Evolutionary conservation across 306 rosid genomes (phyloP), one percentile per base, ranked within the genome.

Genomic region (Purshia tridentata): DNA sequence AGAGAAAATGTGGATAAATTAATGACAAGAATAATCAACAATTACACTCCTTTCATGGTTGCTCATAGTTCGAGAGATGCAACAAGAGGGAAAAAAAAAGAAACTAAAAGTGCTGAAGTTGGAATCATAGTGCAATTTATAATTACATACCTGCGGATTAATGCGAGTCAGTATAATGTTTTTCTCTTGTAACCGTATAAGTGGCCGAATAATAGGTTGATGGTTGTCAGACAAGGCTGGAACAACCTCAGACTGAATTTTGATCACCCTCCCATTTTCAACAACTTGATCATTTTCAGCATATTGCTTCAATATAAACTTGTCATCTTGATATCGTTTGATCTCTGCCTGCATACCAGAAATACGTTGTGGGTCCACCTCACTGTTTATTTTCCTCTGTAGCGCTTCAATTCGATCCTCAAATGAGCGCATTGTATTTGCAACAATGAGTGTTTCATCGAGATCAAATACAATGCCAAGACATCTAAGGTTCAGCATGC

Each of bases 381-480:
- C 99, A 39, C 81, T 72, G 83, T 58, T 92, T 60, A 95, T 77
- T 87, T 95, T 95, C 72, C 99, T 84, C 86, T 91, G 98, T 22
- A 95, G 89, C 47, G 89, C 92, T 58, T 95, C 99, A 77, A 95
- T 95, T 81, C 96, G 83, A 80, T 95, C 99, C 85, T 95, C 99
- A 70, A 95, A 95, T 3, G 99, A 95, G 14, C 99, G 96, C 99
- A 91, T 89, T 83, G 99, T 95, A 76, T 95, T 95, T 49, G 99
- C 99, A 46, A 95, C 99, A 65, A 95, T 80, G 58, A 95, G 99
- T 18, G 99, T 95, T 82, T 95, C 99, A 83, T 95, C 99, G 41
- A 95, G 91, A 88, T 95, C 99, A 81, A 95, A 95, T 70, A 95
- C 99, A 80, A 95, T 95, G 67, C 96, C 98, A 83, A 95, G 89